phyloP scores from a whole-genome alignment of 2,329 filamentous ascomycete genomes.

The Pseudocercospora eumusae region DNA sequence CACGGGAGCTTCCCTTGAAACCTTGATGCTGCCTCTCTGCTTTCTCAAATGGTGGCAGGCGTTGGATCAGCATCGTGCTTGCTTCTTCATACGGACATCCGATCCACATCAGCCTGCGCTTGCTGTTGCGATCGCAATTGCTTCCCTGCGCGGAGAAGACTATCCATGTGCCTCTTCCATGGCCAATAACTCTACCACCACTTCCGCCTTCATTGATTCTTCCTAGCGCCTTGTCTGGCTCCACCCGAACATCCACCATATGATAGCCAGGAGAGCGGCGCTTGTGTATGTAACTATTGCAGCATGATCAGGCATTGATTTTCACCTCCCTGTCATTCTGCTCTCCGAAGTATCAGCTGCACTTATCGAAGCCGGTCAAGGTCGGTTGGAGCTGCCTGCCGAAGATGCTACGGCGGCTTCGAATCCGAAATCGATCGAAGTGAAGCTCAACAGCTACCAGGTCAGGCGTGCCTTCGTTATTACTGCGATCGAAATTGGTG shows the following conservation, averaged over 20 bases:
- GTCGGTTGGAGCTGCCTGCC: background rate
- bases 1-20: background rate
- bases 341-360: background rate
- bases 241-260: background rate
- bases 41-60: background rate
- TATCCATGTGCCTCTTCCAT: background rate
- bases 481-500: background rate
- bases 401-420: background rate
- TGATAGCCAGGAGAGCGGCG: background rate
- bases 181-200: background rate
- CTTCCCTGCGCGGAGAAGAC: background rate
- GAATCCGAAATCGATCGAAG: background rate
- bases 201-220: background rate
- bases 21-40: background rate
- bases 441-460: background rate
- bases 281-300: background rate
- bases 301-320: background rate
- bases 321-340: background rate
- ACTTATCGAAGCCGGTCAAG: background rate
- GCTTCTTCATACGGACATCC: slow-evolving; percentile 1
- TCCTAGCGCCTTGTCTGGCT: background rate
- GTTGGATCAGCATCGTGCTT: background rate
- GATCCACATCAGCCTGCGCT: background rate
- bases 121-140: background rate
- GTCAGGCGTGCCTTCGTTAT: background rate